These are phyloP conservation scores for Eucalyptus coolabah DNA, from an alignment of 345 rosid genomes.

Conservation along the genomic window DNA sequence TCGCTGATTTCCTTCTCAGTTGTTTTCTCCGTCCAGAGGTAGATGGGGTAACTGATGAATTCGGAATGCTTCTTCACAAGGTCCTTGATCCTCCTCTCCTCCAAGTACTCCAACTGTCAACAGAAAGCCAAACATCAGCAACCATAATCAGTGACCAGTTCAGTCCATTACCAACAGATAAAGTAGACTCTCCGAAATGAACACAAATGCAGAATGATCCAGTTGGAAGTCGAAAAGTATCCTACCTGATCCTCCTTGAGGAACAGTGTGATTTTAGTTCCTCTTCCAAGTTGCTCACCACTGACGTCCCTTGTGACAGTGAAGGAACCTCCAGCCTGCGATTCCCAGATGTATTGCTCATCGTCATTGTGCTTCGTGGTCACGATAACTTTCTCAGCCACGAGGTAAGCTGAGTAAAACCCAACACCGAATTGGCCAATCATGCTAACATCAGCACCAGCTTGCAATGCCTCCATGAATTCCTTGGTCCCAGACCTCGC, in stretches of 20 bases:
- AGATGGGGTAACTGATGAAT: constrained; percentile 83
- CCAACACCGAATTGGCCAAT: constrained; percentile 93
- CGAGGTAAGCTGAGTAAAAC: constrained; percentile 91
- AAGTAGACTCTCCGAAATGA: background rate
- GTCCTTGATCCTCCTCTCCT: constrained; percentile 88
- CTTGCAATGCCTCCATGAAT: constrained; percentile 86
- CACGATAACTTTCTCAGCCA: constrained; percentile 73
- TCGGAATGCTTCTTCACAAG: constrained; percentile 92
- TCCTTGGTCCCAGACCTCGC: constrained; percentile 94
- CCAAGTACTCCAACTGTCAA: constrained; percentile 63
- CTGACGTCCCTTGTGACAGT: constrained; percentile 61
- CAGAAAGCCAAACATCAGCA: background rate
- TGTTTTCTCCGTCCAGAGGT: constrained; percentile 84
- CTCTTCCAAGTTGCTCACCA: constrained; percentile 84
- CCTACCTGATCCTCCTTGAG: constrained; percentile 77
- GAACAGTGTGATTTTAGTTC: constrained; percentile 74
- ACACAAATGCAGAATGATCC: background rate
- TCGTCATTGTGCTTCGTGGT: constrained; percentile 81
- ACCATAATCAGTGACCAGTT: background rate
- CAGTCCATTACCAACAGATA: background rate
- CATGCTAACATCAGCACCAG: constrained; percentile 96
- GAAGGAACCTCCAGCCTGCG: constrained; percentile 95
- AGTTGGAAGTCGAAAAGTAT: background rate
- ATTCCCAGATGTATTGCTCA: constrained; percentile 82
- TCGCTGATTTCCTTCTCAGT: constrained; percentile 84